Evolutionary conservation across 345 rosid species (phyloP).

Genomic region (Eucalyptus polyanthemos): DNA sequence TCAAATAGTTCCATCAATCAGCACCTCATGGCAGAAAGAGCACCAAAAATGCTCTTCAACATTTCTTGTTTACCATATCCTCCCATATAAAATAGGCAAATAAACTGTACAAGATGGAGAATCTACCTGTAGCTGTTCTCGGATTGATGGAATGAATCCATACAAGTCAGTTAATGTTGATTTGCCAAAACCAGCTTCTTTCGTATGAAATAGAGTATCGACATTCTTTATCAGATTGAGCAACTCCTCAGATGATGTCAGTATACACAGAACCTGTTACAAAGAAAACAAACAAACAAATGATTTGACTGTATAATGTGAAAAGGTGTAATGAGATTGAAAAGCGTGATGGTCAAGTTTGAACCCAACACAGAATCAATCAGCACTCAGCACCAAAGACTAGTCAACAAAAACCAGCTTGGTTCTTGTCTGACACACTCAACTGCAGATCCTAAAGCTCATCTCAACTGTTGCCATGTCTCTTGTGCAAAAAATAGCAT

Average conservation of each 20-base stretch:
- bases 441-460: neutral
- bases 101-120: neutral
- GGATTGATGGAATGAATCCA: constrained; percentile 52
- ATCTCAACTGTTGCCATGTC: neutral
- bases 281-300: neutral
- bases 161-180: constrained; percentile 26
- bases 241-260: constrained; percentile 76
- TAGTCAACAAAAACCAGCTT: neutral
- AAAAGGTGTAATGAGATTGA: neutral
- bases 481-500: neutral
- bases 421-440: neutral
- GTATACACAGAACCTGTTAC: constrained; percentile 43
- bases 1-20: neutral
- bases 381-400: neutral
- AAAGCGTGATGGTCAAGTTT: neutral
- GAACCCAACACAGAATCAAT: neutral
- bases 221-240: constrained; percentile 54
- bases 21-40: neutral
- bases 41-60: neutral
- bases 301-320: neutral
- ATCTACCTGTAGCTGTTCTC: constrained; percentile 70
- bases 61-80: neutral
- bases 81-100: neutral
- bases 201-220: constrained; percentile 49
- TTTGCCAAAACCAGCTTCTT: constrained; percentile 42